These are phyloP conservation scores for Claviceps arundinis DNA, from an alignment of 2,329 filamentous ascomycete species.

Conservation along the genomic window DNA sequence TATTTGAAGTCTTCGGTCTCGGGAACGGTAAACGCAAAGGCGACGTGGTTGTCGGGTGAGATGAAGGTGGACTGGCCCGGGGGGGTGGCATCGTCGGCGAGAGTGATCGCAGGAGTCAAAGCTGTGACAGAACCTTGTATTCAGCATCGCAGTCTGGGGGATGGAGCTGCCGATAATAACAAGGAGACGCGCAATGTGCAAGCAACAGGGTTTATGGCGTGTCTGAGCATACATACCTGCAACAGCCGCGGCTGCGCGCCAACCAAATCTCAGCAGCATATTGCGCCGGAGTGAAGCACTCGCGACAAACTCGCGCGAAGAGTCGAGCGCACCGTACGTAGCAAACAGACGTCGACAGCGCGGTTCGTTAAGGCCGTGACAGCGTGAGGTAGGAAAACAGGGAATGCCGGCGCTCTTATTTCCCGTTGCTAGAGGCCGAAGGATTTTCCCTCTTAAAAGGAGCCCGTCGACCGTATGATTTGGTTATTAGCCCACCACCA, in stretches of 20 bases:
- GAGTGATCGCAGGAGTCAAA: constrained; percentile 10
- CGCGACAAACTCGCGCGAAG: background rate
- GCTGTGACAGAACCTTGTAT: constrained; percentile 6
- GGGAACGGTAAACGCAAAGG: constrained; percentile 38
- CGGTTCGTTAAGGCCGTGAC: no score
- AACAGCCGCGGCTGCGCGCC: constrained; percentile 16
- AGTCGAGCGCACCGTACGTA: background rate
- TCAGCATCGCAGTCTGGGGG: background rate
- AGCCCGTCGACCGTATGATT: no score
- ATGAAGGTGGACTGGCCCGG: constrained; percentile 29
- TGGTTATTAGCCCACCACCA: no score
- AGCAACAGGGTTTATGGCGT: background rate
- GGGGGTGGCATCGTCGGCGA: constrained; percentile 17
- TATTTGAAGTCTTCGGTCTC: constrained; percentile 28
- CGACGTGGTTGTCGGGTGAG: constrained; percentile 27
- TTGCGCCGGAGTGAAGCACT: background rate
- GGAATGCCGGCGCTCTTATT: no score
- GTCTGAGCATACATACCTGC: constrained; percentile 15
- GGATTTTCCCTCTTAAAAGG: no score
- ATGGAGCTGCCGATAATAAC: background rate
- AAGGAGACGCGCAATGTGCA: background rate
- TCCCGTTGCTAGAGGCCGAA: no score
- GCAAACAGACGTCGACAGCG: no score
- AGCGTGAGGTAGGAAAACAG: no score
- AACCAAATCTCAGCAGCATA: constrained; percentile 18